A percentile compares a stretch with the other conserved stretches of the same genome.
Conservation (phyloP, 495 filamentous ascomycete species). For the Podospora australis region DNA sequence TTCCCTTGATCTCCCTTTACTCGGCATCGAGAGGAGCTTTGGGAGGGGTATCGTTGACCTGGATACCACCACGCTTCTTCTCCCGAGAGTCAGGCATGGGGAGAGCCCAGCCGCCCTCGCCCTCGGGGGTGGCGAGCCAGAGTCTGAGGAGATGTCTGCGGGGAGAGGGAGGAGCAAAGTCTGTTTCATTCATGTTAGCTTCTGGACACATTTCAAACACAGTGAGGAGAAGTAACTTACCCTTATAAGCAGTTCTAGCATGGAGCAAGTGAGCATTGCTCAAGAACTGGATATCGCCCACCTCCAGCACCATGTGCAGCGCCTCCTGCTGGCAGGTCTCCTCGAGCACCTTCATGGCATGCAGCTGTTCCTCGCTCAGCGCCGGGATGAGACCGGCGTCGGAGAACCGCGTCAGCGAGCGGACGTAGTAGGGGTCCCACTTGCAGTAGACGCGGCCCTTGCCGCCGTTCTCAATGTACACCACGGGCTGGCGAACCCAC, state of each 20-base stretch:
- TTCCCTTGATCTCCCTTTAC: constrained; percentile 27
- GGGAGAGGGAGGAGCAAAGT: constrained; percentile 54
- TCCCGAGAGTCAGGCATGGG: constrained; percentile 74
- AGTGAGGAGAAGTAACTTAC: constrained; percentile 11
- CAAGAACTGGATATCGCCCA: constrained; percentile 76
- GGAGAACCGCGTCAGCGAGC: constrained; percentile 59
- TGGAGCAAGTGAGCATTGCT: constrained; percentile 64
- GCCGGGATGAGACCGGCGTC: constrained; percentile 60
- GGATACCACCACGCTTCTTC: constrained; percentile 81
- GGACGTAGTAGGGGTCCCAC: constrained; percentile 78
- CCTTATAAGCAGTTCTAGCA: constrained; percentile 58
- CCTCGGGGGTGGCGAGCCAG: constrained; percentile 75
- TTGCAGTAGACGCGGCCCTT: constrained; percentile 47
- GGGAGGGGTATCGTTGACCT: constrained; percentile 72
- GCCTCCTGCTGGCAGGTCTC: constrained; percentile 56
- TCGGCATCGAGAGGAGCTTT: constrained; percentile 61
- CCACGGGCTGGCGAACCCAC: constrained; percentile 65
- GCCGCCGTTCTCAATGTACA: constrained; percentile 59
- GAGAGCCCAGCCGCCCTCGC: constrained; percentile 78
- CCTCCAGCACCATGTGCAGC: constrained; percentile 71
- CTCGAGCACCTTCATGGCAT: constrained; percentile 61
- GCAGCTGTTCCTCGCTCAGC: constrained; percentile 54
- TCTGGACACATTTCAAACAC: neutral
- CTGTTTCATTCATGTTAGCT: constrained; percentile 26
- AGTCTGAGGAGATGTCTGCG: constrained; percentile 75